Evolutionary conservation across 2,329 filamentous ascomycete genomes (phyloP).

Genomic region (Didymella pinodella): DNA sequence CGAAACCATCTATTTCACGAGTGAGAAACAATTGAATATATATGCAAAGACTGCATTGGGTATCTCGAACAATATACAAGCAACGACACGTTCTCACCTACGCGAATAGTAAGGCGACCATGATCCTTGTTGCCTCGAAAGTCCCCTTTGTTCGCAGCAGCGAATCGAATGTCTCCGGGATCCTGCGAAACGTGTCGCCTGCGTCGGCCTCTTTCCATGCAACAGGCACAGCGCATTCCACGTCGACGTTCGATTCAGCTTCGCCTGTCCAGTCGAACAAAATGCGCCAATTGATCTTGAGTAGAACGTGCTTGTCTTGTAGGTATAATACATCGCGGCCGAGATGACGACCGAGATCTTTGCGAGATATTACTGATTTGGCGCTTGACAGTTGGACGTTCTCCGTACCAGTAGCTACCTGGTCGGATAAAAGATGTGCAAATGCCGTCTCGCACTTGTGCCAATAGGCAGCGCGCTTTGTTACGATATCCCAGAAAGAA

Average conservation of each 20-base stretch:
- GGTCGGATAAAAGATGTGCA: slow-evolving; percentile 34
- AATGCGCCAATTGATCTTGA: slow-evolving; percentile 70
- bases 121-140: slow-evolving; percentile 64
- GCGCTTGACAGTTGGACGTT: slow-evolving; percentile 25
- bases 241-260: slow-evolving; percentile 65
- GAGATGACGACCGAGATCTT: slow-evolving; percentile 60
- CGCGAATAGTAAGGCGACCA: slow-evolving; percentile 65
- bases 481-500: slow-evolving; percentile 70
- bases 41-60: slow-evolving; percentile 5
- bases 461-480: slow-evolving; percentile 71
- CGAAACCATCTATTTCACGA: neutral
- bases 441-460: slow-evolving; percentile 61
- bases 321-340: slow-evolving; percentile 42
- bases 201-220: slow-evolving; percentile 70
- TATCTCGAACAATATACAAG: slow-evolving; percentile 12
- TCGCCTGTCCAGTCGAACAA: slow-evolving; percentile 77
- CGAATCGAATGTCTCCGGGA: slow-evolving; percentile 68
- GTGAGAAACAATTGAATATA: too few relatives aligned
- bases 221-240: slow-evolving; percentile 65
- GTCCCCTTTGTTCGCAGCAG: slow-evolving; percentile 65
- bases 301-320: slow-evolving; percentile 50
- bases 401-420: slow-evolving; percentile 26
- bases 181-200: slow-evolving; percentile 62
- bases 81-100: neutral
- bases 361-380: slow-evolving; percentile 42